Evolutionary conservation across 495 filamentous ascomycete genomes (phyloP).

Genomic region (Penicillium paradoxum): DNA sequence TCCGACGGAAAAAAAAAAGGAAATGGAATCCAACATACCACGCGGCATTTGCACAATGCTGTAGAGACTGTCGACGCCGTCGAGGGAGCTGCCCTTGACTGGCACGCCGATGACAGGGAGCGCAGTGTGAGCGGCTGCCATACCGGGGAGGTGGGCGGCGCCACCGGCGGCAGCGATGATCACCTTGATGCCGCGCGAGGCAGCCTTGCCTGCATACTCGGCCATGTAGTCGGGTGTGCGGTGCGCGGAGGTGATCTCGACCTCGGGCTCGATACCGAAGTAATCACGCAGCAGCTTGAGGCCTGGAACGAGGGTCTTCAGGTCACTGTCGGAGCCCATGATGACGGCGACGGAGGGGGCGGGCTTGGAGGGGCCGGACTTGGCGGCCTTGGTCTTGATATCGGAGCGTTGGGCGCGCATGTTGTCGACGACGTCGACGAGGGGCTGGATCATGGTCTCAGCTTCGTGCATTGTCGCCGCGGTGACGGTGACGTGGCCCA

Average conservation of each 20-base stretch:
- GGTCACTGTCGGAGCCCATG: constrained; percentile 95
- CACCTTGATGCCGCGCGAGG: constrained; percentile 68
- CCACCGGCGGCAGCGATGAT: constrained; percentile 95
- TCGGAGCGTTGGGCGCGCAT: constrained; percentile 57
- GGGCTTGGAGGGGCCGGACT: constrained; percentile 30
- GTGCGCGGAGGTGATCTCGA: constrained; percentile 90
- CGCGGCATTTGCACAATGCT: constrained; percentile 93
- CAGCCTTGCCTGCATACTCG: constrained; percentile 64
- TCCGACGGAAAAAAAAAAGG: neutral
- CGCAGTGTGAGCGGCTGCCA: constrained; percentile 80
- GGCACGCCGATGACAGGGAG: constrained; percentile 92
- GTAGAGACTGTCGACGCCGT: constrained; percentile 83
- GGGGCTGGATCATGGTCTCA: constrained; percentile 61
- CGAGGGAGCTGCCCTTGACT: constrained; percentile 77
- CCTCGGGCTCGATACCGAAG: constrained; percentile 69
- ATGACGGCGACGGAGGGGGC: constrained; percentile 72
- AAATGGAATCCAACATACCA: constrained; percentile 33
- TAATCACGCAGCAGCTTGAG: constrained; percentile 65
- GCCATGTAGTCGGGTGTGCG: constrained; percentile 83
- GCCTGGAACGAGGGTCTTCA: constrained; percentile 70
- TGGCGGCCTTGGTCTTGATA: constrained; percentile 37
- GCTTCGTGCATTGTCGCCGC: constrained; percentile 64
- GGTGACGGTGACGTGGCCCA: constrained; percentile 85
- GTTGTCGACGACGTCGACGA: constrained; percentile 59
- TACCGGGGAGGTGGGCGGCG: constrained; percentile 87